A percentile compares a stretch with the other conserved stretches of the same genome.
Evolutionary conservation across 768 basidiomycete species (phyloP).

Genomic region (Pilatotrama ljubarskyi): DNA sequence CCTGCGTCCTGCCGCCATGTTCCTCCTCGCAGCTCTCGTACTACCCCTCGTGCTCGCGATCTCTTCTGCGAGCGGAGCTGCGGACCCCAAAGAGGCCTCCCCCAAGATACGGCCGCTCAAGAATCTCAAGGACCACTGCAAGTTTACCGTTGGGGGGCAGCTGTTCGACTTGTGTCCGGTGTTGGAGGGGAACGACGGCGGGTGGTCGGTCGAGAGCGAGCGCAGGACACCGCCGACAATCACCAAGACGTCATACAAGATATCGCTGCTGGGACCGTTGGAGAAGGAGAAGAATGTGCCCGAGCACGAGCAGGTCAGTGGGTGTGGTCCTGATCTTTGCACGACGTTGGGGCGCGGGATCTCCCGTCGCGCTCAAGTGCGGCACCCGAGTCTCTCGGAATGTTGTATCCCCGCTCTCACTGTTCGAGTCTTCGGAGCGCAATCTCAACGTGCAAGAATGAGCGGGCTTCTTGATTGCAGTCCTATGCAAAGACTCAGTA

Average conservation of each 20-base stretch:
- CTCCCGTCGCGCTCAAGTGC: too few species aligned
- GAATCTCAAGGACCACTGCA: conserved; percentile 26
- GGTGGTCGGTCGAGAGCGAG: conserved; percentile 21
- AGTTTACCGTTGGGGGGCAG: conserved; percentile 25
- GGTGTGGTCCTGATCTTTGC: background rate
- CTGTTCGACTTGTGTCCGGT: conserved; percentile 34
- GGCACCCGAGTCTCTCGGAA: background rate
- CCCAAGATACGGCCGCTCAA: background rate
- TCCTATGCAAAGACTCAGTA: background rate
- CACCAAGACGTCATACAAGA: conserved; percentile 31
- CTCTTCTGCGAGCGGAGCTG: background rate
- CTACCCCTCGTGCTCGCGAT: conserved; percentile 7
- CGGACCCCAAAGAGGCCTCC: background rate
- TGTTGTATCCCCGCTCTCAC: too few species aligned
- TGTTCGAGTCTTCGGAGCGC: too few species aligned
- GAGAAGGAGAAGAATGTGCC: conserved; percentile 23
- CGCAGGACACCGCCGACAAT: conserved; percentile 30
- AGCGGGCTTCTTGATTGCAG: background rate
- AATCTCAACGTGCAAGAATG: too few species aligned
- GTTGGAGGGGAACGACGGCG: conserved; percentile 23
- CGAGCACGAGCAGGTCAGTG: conserved; percentile 33
- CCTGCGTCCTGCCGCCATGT: conserved; percentile 13
- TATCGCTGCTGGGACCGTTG: conserved; percentile 30
- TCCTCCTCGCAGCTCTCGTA: conserved; percentile 10
- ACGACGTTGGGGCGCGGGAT: background rate